Conservation (phyloP, 495 filamentous ascomycete genomes). For the Xylaria sp. region DNA sequence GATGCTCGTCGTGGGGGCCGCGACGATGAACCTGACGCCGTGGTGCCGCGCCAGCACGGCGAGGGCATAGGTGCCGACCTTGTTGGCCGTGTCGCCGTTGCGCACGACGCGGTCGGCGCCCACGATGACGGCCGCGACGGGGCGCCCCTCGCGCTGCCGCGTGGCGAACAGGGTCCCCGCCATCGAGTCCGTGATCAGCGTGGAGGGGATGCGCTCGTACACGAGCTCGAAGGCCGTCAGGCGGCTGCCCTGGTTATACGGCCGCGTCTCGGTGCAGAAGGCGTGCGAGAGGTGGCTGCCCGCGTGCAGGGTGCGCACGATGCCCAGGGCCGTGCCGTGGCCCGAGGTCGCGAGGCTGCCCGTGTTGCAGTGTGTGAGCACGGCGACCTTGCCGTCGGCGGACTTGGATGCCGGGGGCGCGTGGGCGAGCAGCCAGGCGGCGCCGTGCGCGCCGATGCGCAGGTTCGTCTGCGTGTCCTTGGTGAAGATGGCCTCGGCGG, state of each 20-base stretch:
- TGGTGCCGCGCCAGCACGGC: slow-evolving; percentile 87
- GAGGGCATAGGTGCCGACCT: slow-evolving; percentile 94
- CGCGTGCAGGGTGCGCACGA: slow-evolving; percentile 83
- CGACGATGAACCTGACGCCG: slow-evolving; percentile 91
- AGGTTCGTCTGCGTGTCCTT: slow-evolving; percentile 87
- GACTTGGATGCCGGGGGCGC: slow-evolving; percentile 43
- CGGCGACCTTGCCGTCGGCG: slow-evolving; percentile 61
- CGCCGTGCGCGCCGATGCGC: slow-evolving; percentile 81
- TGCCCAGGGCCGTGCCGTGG: slow-evolving; percentile 93
- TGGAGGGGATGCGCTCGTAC: slow-evolving; percentile 90
- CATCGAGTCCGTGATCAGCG: slow-evolving; percentile 96
- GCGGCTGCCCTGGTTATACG: slow-evolving; percentile 96
- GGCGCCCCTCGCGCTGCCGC: slow-evolving; percentile 55
- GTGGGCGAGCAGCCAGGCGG: slow-evolving; percentile 74
- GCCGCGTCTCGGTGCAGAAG: slow-evolving; percentile 95
- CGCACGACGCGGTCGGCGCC: slow-evolving; percentile 94
- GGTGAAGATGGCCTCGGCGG: slow-evolving; percentile 86
- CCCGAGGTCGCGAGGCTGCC: slow-evolving; percentile 96
- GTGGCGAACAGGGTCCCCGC: slow-evolving; percentile 77
- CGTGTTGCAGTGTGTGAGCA: slow-evolving; percentile 97
- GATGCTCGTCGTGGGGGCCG: slow-evolving; percentile 92
- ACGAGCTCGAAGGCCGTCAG: slow-evolving; percentile 95
- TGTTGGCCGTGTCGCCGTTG: slow-evolving; percentile 98
- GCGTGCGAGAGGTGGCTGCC: slow-evolving; percentile 72
- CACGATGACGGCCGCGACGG: slow-evolving; percentile 86